Evolutionary conservation across 1,284 basidiomycete species (phyloP).

Genomic region (Microbotryum silenes-acaulis): DNA sequence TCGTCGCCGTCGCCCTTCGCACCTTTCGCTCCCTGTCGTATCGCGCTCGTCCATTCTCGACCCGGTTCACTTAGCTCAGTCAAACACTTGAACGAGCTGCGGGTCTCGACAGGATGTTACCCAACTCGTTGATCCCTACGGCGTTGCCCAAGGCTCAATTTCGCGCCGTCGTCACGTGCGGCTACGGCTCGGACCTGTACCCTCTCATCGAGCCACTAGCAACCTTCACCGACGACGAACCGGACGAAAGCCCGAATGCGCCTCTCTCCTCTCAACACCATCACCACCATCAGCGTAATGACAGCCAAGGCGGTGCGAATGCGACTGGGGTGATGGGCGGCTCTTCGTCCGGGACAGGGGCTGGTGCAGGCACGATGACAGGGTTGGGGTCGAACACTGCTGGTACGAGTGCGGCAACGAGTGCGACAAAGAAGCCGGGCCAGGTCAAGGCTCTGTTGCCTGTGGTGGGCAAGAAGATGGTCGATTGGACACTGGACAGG

Average conservation of each 20-base stretch:
- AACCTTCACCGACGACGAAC: slow-evolving; percentile 7
- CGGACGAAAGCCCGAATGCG: slow-evolving; percentile 1
- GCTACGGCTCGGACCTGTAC: slow-evolving; percentile 28
- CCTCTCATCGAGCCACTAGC: slow-evolving; percentile 25
- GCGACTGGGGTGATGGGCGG: too few species aligned
- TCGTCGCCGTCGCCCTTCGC: neutral
- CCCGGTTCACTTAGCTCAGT: neutral
- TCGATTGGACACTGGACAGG: slow-evolving; percentile 78
- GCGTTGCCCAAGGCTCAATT: slow-evolving; percentile 20
- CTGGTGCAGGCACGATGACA: neutral
- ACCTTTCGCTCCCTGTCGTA: neutral
- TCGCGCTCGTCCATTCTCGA: neutral
- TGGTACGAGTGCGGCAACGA: too few species aligned
- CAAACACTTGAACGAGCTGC: neutral
- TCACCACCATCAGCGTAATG: neutral
- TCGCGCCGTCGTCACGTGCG: slow-evolving; percentile 20
- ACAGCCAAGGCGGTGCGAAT: too few species aligned
- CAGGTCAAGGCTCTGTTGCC: slow-evolving; percentile 71
- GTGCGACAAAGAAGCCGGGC: neutral
- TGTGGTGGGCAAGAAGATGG: slow-evolving; percentile 75
- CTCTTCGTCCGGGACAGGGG: too few species aligned
- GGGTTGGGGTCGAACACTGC: neutral
- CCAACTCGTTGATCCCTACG: slow-evolving; percentile 16
- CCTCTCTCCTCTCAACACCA: neutral
- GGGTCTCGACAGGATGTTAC: slow-evolving; percentile 3